phyloP scores from a whole-genome alignment of 495 filamentous ascomycete genomes.

The Lophiostoma macrostomum region DNA sequence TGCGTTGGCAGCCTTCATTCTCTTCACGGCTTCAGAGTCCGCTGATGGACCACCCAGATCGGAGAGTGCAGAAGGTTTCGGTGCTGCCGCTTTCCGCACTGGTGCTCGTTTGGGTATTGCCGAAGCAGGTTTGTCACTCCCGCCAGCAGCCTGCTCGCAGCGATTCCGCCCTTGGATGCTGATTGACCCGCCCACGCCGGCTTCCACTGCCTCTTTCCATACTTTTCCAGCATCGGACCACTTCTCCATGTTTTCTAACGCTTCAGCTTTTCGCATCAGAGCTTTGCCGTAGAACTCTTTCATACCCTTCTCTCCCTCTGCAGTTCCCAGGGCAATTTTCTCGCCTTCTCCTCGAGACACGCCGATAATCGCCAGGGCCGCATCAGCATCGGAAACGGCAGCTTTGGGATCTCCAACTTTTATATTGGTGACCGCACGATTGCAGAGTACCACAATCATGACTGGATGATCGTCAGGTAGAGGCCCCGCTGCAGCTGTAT shows the following conservation, averaged over 20 bases:
- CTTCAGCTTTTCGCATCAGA: slow-evolving; percentile 90
- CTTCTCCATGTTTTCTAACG: slow-evolving; percentile 89
- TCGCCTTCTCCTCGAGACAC: slow-evolving; percentile 73
- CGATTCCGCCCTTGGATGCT: slow-evolving; percentile 84
- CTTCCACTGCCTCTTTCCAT: slow-evolving; percentile 81
- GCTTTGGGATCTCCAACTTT: slow-evolving; percentile 88
- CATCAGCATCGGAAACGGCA: slow-evolving; percentile 77
- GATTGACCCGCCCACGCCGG: slow-evolving; percentile 74
- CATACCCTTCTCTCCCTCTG: slow-evolving; percentile 77
- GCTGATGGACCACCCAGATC: slow-evolving; percentile 37
- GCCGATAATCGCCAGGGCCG: slow-evolving; percentile 76
- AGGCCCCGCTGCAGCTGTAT: slow-evolving; percentile 68
- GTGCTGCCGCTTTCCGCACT: slow-evolving; percentile 22
- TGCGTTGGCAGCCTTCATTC: slow-evolving; percentile 75
- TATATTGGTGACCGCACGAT: slow-evolving; percentile 82
- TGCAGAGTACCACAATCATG: slow-evolving; percentile 80
- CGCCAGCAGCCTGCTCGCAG: slow-evolving; percentile 77
- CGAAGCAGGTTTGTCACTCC: slow-evolving; percentile 43
- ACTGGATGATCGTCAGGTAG: slow-evolving; percentile 82
- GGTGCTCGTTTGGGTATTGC: slow-evolving; percentile 22
- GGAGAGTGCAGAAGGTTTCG: slow-evolving; percentile 28
- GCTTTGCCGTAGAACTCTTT: slow-evolving; percentile 89
- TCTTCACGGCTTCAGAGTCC: slow-evolving; percentile 63
- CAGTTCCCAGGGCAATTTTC: slow-evolving; percentile 63
- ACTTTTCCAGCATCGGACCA: slow-evolving; percentile 78